Evolutionary conservation across 192 early-diverging fungal genomes (phyloP).

Genomic region (Chytriomyces confervae): DNA sequence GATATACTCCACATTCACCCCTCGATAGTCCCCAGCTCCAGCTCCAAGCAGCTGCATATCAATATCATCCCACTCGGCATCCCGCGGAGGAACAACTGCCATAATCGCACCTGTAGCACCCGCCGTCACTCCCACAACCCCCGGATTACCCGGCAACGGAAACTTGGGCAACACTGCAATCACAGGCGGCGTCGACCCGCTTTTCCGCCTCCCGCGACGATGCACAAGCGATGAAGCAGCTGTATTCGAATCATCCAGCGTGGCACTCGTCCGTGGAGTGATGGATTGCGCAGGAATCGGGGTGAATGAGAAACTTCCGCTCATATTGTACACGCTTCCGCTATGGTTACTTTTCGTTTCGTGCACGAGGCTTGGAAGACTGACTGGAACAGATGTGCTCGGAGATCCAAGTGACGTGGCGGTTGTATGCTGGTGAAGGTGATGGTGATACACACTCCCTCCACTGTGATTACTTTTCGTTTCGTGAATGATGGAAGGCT

Average conservation of each 20-base stretch:
- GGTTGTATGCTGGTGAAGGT: not conserved
- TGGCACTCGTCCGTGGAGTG: not conserved
- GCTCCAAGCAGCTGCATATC: not conserved
- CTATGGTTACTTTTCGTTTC: slow-evolving; percentile 16
- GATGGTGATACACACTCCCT: slow-evolving; percentile 12
- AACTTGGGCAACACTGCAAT: not conserved
- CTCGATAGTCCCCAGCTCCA: not conserved
- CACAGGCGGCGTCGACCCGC: not conserved
- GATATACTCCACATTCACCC: slow-evolving; percentile 10
- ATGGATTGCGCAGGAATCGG: not conserved
- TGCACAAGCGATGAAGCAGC: no score
- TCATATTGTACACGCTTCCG: not conserved
- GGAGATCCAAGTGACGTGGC: not conserved
- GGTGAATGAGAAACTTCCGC: not conserved
- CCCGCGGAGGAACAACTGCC: slow-evolving; percentile 12
- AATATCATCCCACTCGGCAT: not conserved
- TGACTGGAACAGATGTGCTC: not conserved
- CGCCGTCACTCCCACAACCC: no score
- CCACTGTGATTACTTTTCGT: slow-evolving; percentile 20
- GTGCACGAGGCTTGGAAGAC: not conserved
- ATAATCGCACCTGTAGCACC: not conserved
- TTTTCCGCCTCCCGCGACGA: not conserved
- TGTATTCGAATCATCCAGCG: no score
- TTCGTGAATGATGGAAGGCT: slow-evolving; percentile 14
- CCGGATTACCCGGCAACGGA: not conserved